Evolutionary conservation across 371 early-diverging fungal species (phyloP).

Genomic region (Conidiobolus incongruus): DNA sequence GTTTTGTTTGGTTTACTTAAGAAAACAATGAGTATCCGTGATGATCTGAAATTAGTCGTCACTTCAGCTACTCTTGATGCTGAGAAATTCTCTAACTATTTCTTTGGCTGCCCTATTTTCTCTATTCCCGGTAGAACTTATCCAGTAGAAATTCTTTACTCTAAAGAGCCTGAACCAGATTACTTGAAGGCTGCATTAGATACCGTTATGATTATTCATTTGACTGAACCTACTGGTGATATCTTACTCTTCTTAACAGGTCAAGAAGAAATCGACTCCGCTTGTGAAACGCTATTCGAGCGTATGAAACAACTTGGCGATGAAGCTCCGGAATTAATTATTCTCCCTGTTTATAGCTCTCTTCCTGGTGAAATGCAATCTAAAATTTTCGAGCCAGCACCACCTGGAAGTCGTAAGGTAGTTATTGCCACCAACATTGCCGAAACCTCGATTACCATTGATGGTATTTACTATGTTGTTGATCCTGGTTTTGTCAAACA

Average conservation of each 20-base stretch:
- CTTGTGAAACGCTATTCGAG: constrained; percentile 75
- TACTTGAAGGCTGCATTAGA: constrained; percentile 83
- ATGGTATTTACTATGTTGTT: constrained; percentile 93
- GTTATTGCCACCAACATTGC: constrained; percentile 98
- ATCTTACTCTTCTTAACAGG: constrained; percentile 96
- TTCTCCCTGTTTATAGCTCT: constrained; percentile 87
- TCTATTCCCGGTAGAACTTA: constrained; percentile 91
- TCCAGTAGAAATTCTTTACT: constrained; percentile 86
- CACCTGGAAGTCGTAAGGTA: constrained; percentile 77
- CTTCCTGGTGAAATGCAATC: constrained; percentile 86
- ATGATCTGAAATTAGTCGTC: constrained; percentile 82
- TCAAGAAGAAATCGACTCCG: constrained; percentile 93
- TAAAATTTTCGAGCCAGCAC: constrained; percentile 85
- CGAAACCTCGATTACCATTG: constrained; percentile 98
- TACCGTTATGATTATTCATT: constrained; percentile 91
- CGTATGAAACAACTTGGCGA: constrained; percentile 93
- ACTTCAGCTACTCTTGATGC: constrained; percentile 96
- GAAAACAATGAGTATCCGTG: constrained; percentile 49
- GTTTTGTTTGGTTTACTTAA: constrained; percentile 93
- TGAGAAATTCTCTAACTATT: constrained; percentile 43
- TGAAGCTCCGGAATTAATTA: constrained; percentile 74
- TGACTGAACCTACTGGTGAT: constrained; percentile 89
- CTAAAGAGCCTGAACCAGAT: constrained; percentile 85
- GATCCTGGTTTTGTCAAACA: constrained; percentile 97
- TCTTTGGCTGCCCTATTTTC: constrained; percentile 71